phyloP scores from a whole-genome alignment of 352 stramenopile genomes.

The Globisporangium parvum region DNA sequence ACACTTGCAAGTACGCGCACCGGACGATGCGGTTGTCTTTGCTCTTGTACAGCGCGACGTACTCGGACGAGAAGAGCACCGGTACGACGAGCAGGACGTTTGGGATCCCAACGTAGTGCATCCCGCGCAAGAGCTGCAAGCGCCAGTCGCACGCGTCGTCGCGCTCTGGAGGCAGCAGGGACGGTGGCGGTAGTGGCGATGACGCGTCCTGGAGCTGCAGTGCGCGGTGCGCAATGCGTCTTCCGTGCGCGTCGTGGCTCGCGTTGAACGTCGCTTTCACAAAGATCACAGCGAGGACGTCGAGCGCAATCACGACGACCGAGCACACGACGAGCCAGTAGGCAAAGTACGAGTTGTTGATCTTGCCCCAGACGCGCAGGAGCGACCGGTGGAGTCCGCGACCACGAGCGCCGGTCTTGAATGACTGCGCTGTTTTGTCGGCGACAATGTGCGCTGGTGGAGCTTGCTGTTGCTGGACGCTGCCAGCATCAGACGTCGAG shows the following conservation, averaged over 20 bases:
- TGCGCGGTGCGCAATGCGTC: constrained; percentile 1
- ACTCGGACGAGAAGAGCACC: constrained; percentile 41
- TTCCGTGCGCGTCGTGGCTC: constrained; percentile 11
- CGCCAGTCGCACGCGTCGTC: constrained; percentile 25
- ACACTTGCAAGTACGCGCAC: constrained; percentile 57
- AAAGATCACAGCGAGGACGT: constrained; percentile 33
- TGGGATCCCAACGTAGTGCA: constrained; percentile 46
- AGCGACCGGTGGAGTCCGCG: neutral
- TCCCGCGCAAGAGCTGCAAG: constrained; percentile 27
- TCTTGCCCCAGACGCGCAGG: constrained; percentile 25
- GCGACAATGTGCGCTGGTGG: neutral
- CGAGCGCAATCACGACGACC: constrained; percentile 36
- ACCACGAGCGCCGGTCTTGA: neutral
- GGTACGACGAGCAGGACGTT: constrained; percentile 53
- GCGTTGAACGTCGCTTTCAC: constrained; percentile 22
- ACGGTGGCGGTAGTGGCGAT: neutral
- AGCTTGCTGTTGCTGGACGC: neutral
- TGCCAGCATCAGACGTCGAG: constrained; percentile 4
- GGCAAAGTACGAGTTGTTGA: constrained; percentile 70
- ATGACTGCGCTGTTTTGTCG: neutral
- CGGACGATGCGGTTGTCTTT: constrained; percentile 58
- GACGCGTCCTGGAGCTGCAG: constrained; percentile 1
- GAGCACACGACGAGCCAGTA: constrained; percentile 63
- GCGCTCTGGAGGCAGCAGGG: neutral
- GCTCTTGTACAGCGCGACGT: constrained; percentile 44